A percentile compares a stretch with the other conserved stretches of the same genome.
Evolutionary conservation across 1,284 basidiomycete genomes (phyloP).

Genomic region (Rhodotorula sp.): DNA sequence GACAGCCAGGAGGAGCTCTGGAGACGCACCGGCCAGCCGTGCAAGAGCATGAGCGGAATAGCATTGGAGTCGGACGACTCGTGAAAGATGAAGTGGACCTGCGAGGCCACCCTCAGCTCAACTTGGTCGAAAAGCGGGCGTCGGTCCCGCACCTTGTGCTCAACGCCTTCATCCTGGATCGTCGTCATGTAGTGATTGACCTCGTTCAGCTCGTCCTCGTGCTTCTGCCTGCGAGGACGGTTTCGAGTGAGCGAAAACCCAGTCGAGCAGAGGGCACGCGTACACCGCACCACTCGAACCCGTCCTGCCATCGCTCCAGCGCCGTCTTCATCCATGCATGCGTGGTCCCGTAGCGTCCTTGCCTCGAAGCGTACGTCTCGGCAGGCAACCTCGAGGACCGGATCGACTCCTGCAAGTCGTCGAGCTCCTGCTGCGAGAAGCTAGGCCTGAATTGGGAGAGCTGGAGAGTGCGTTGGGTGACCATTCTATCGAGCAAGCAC

Average conservation of each 20-base stretch:
- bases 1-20: background rate
- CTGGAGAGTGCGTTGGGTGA: constrained; percentile 5
- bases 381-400: constrained; percentile 8
- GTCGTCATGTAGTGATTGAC: constrained; percentile 31
- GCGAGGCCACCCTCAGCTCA: too few species aligned
- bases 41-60: constrained; percentile 48
- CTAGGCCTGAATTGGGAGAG: constrained; percentile 22
- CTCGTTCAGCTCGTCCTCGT: constrained; percentile 25
- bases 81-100: constrained; percentile 47
- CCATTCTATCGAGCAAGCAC: too few species aligned
- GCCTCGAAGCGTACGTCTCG: constrained; percentile 30
- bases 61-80: constrained; percentile 41
- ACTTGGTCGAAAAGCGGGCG: background rate
- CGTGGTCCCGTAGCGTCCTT: constrained; percentile 27
- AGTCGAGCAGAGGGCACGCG: background rate
- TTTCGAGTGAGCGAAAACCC: background rate
- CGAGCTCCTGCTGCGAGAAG: constrained; percentile 22
- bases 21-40: constrained; percentile 46
- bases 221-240: constrained; percentile 11
- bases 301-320: constrained; percentile 26
- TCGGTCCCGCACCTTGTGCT: constrained; percentile 13
- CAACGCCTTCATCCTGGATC: constrained; percentile 11
- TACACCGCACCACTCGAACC: constrained; percentile 22
- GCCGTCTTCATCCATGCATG: constrained; percentile 23
- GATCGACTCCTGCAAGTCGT: constrained; percentile 1